Percentiles rank a stretch among this genome's conserved stretches.
phyloP scores from a whole-genome alignment of 345 rosid genomes.

The Eucalyptus paniculata region DNA sequence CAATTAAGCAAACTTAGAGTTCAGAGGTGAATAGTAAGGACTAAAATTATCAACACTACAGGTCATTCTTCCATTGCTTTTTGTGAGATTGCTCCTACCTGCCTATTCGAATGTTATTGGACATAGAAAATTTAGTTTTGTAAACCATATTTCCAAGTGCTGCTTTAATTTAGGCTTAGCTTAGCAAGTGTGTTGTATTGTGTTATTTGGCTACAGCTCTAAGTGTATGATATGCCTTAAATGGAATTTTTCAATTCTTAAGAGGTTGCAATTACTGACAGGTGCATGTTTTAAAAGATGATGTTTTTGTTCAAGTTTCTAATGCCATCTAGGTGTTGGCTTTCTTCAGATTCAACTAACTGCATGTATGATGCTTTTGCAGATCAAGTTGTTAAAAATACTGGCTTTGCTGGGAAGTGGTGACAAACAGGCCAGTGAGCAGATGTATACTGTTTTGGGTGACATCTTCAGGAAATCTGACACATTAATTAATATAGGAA shows the following conservation, averaged over 20 bases:
- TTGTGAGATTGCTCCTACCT: not conserved
- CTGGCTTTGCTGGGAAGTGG: conserved; percentile 90
- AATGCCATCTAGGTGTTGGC: not conserved
- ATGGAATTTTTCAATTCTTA: not conserved
- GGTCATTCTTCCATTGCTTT: not conserved
- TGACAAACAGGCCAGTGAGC: conserved; percentile 92
- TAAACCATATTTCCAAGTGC: not conserved
- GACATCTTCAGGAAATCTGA: conserved; percentile 90
- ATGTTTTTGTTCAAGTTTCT: not conserved
- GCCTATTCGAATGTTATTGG: not conserved
- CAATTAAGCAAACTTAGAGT: not conserved
- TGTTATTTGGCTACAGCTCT: not conserved
- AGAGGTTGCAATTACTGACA: not conserved
- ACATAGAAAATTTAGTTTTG: not conserved
- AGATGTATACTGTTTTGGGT: conserved; percentile 85
- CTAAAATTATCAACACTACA: not conserved
- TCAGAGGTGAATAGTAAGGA: not conserved
- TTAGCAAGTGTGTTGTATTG: not conserved
- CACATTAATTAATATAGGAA: conserved; percentile 82
- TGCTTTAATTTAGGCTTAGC: not conserved
- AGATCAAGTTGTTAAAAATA: conserved; percentile 92
- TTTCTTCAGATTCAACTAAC: not conserved
- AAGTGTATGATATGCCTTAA: not conserved
- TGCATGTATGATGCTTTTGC: conserved; percentile 8
- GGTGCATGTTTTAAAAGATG: not conserved